These are phyloP conservation scores for Hypoxylon sp. DNA, from an alignment of 2,329 filamentous ascomycete species.

Conservation along the genomic window DNA sequence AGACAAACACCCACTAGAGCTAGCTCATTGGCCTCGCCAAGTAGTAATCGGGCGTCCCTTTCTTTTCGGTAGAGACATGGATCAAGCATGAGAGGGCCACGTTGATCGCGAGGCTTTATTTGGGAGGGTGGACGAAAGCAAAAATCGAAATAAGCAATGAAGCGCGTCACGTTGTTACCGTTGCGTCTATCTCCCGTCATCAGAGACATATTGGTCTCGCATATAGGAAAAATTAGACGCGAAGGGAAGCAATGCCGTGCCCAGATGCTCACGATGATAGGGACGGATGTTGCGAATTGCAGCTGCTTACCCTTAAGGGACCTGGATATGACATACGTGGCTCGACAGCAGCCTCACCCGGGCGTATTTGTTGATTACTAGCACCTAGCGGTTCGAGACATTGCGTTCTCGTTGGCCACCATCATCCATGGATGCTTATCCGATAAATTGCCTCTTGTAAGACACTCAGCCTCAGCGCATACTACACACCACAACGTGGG, in stretches of 20 bases:
- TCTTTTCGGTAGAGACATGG: conserved; percentile 16
- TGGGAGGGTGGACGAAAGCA: conserved; percentile 9
- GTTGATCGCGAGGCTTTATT: conserved; percentile 22
- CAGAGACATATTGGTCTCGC: conserved; percentile 33
- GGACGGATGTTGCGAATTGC: conserved; percentile 18
- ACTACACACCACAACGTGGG: conserved; percentile 23
- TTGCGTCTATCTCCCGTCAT: conserved; percentile 27
- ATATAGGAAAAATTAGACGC: conserved; percentile 19
- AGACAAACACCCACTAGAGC: too few species aligned
- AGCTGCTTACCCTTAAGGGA: conserved; percentile 28
- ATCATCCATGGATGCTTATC: conserved; percentile 11
- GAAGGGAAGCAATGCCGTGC: too few species aligned
- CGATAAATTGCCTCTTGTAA: conserved; percentile 17
- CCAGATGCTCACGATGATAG: too few species aligned
- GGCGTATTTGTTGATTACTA: conserved; percentile 17
- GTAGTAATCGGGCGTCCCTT: conserved; percentile 16
- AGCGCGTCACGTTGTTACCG: conserved; percentile 21
- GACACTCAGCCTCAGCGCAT: conserved; percentile 36
- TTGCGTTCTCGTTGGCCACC: conserved; percentile 15
- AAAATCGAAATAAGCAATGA: conserved; percentile 12
- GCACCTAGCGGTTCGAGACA: conserved; percentile 25
- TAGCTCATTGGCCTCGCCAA: too few species aligned
- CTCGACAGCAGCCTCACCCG: conserved; percentile 33
- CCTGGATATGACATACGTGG: conserved; percentile 32
- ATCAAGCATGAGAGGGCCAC: conserved; percentile 30